Percentiles rank a stretch among this genome's conserved stretches.
Conservation (phyloP, 768 basidiomycete species). For the Gymnopilus junonius region DNA sequence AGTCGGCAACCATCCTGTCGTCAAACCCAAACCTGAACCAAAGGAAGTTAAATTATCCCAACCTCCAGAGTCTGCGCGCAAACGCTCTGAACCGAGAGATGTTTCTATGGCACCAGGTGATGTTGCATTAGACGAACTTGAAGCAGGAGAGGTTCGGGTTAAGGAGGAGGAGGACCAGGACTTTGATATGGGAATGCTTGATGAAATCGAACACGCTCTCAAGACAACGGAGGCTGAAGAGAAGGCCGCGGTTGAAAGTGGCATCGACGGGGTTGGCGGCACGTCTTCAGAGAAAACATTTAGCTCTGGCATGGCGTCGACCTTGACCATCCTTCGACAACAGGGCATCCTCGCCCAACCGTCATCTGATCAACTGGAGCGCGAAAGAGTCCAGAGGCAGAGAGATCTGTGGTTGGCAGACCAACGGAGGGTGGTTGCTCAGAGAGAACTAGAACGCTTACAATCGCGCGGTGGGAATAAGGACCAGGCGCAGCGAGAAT, state of each 20-base stretch:
- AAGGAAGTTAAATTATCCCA: constrained; percentile 33
- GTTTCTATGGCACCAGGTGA: constrained; percentile 64
- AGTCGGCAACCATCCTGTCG: constrained; percentile 68
- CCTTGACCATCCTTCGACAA: constrained; percentile 85
- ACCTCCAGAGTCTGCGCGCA: constrained; percentile 3
- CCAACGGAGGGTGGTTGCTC: constrained; percentile 72
- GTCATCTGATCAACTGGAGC: constrained; percentile 64
- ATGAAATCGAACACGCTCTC: constrained; percentile 75
- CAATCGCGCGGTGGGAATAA: constrained; percentile 80
- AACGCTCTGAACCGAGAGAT: constrained; percentile 51
- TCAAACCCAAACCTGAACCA: constrained; percentile 51
- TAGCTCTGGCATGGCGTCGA: constrained; percentile 84
- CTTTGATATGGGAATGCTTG: constrained; percentile 72
- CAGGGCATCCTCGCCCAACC: constrained; percentile 85
- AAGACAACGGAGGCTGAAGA: constrained; percentile 43
- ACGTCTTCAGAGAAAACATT: constrained; percentile 82
- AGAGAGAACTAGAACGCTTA: constrained; percentile 80
- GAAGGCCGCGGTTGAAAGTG: constrained; percentile 26
- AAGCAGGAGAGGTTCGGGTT: constrained; percentile 79
- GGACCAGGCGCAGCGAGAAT: constrained; percentile 93
- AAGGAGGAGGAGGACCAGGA: constrained; percentile 79
- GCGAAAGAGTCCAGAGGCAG: constrained; percentile 83
- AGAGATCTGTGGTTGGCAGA: constrained; percentile 91
- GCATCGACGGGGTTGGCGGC: constrained; percentile 52
- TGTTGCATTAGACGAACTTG: constrained; percentile 71